A percentile compares a stretch with the other conserved stretches of the same genome.
These are phyloP conservation scores for Termitomyces sp. DNA, from an alignment of 768 basidiomycete species.

Conservation along the genomic window DNA sequence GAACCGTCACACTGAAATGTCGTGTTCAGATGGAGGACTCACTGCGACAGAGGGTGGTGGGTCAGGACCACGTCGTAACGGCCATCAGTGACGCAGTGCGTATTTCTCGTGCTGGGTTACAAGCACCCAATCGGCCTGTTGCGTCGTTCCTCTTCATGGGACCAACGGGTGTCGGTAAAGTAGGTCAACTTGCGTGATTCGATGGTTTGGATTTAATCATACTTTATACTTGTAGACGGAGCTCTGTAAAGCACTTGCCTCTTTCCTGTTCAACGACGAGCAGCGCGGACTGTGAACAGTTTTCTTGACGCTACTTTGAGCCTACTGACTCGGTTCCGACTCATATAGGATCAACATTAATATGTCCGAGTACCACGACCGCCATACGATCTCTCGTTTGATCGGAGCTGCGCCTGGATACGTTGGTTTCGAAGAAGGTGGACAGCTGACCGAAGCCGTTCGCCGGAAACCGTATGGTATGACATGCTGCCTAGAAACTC, in stretches of 20 bases:
- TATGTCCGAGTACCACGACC: conserved; percentile 95
- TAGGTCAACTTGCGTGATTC: conserved; percentile 18
- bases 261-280: conserved; percentile 89
- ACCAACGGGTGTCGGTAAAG: conserved; percentile 86
- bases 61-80: conserved; percentile 85
- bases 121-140: conserved; percentile 85
- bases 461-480: conserved; percentile 84
- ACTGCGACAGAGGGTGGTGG: conserved; percentile 73
- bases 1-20: neutral
- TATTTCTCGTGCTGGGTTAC: conserved; percentile 87
- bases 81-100: conserved; percentile 89
- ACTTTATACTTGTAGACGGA: conserved; percentile 59
- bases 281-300: conserved; percentile 70
- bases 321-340: neutral
- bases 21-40: conserved; percentile 77
- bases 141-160: conserved; percentile 92
- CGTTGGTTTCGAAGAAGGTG: conserved; percentile 88
- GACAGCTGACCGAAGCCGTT: conserved; percentile 89
- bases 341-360: conserved; percentile 77
- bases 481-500: conserved; percentile 7
- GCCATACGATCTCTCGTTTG: conserved; percentile 86
- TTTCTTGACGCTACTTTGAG: neutral
- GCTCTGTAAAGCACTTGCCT: conserved; percentile 83
- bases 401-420: conserved; percentile 95
- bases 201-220: neutral